Evolutionary conservation across 2,329 filamentous ascomycete genomes (phyloP).

Genomic region (Acrocalymma vagum): DNA sequence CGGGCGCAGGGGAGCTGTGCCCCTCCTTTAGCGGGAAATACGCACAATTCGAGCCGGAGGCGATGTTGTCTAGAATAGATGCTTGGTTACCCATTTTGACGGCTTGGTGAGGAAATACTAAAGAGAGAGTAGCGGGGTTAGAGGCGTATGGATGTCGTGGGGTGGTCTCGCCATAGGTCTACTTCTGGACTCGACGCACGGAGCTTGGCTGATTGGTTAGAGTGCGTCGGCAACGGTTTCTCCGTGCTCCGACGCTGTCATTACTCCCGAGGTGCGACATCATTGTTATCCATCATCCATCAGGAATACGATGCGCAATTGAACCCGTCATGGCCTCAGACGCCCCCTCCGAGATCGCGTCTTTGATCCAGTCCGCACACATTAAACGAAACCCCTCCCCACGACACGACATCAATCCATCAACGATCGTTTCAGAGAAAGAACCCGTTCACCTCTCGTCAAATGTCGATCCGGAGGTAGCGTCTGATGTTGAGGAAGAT

Average conservation of each 20-base stretch:
- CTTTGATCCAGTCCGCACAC: conserved; percentile 81
- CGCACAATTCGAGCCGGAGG: conserved; percentile 95
- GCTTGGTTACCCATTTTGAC: conserved; percentile 63
- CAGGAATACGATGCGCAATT: conserved; percentile 1
- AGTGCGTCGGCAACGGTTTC: conserved; percentile 19
- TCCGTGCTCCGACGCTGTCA: conserved; percentile 33
- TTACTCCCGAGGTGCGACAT: conserved; percentile 15
- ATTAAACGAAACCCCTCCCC: conserved; percentile 78
- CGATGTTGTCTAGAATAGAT: conserved; percentile 90
- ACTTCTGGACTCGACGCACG: conserved; percentile 26
- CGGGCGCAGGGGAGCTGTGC: conserved; percentile 28
- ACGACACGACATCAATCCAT: conserved; percentile 79
- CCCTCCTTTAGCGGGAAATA: conserved; percentile 21
- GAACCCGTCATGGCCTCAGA: conserved; percentile 61
- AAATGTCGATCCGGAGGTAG: conserved; percentile 50
- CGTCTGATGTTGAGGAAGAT: conserved; percentile 65
- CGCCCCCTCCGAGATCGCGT: conserved; percentile 74
- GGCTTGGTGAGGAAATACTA: conserved; percentile 19
- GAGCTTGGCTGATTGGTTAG: conserved; percentile 24
- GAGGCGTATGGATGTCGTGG: conserved; percentile 30
- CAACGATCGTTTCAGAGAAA: conserved; percentile 75
- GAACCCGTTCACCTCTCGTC: conserved; percentile 62
- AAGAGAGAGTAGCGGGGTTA: conserved; percentile 20
- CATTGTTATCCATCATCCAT: conserved; percentile 5
- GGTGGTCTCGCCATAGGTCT: conserved; percentile 14